Evolutionary conservation across 192 early-diverging fungal species (phyloP).

Genomic region (Rhizophagus prolifer): DNA sequence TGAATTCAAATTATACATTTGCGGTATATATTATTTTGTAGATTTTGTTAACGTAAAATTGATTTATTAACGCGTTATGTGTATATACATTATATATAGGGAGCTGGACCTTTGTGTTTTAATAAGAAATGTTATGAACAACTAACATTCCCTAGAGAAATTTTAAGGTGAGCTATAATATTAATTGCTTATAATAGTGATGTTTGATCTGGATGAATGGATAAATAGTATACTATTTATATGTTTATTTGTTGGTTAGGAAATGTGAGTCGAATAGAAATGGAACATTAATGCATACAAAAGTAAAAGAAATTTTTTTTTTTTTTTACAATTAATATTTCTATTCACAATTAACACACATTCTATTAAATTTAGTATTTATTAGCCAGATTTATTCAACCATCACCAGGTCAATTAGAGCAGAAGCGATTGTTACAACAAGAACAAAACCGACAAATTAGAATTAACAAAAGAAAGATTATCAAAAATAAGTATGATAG

Average conservation of each 20-base stretch:
- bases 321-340: background rate
- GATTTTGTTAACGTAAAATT: background rate
- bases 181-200: too few relatives aligned
- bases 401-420: background rate
- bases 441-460: background rate
- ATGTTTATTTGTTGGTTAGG: background rate
- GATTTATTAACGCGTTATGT: background rate
- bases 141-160: conserved; percentile 1
- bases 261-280: background rate
- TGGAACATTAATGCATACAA: conserved; percentile 13
- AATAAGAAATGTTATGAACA: background rate
- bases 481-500: background rate
- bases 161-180: background rate
- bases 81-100: background rate
- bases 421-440: background rate
- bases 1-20: conserved; percentile 27
- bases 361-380: background rate
- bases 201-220: too few relatives aligned
- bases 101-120: background rate
- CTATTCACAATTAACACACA: background rate
- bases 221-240: too few relatives aligned
- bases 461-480: background rate
- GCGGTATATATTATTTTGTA: conserved; percentile 3
- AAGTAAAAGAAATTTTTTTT: background rate
- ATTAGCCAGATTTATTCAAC: background rate